These are phyloP conservation scores for Trichoderma koningii DNA, from an alignment of 2,329 filamentous ascomycete genomes.

Conservation along the genomic window DNA sequence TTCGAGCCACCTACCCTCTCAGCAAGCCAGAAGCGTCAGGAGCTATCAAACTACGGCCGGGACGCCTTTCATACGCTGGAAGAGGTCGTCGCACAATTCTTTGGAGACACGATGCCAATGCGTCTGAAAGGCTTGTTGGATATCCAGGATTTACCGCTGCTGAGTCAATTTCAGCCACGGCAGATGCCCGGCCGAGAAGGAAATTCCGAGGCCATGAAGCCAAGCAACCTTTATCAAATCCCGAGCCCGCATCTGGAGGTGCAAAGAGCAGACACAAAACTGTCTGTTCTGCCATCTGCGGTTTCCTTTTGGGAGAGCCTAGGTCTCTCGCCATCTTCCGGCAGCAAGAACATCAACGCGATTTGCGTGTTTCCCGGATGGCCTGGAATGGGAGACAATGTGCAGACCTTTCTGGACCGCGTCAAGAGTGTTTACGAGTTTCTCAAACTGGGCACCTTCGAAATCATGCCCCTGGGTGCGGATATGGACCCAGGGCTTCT, in stretches of 20 bases:
- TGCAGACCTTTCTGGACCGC: constrained; percentile 65
- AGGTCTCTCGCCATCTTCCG: constrained; percentile 70
- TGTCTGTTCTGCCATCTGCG: constrained; percentile 74
- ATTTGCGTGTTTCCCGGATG: constrained; percentile 71
- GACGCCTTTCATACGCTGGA: constrained; percentile 53
- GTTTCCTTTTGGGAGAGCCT: constrained; percentile 81
- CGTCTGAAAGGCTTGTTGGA: constrained; percentile 54
- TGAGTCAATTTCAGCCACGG: constrained; percentile 55
- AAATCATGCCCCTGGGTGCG: constrained; percentile 48
- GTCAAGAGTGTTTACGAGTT: constrained; percentile 73
- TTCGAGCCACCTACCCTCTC: constrained; percentile 31
- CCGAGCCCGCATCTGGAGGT: constrained; percentile 71
- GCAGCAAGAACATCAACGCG: constrained; percentile 69
- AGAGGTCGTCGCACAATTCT: constrained; percentile 47
- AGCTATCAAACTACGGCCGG: constrained; percentile 48
- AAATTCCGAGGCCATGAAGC: constrained; percentile 50
- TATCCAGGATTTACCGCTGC: constrained; percentile 57
- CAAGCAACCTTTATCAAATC: constrained; percentile 62
- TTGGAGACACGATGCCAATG: constrained; percentile 46
- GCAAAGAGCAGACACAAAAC: constrained; percentile 65
- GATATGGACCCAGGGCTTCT: constrained; percentile 50
- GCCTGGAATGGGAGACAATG: constrained; percentile 62
- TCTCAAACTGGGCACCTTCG: constrained; percentile 69
- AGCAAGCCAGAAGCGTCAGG: constrained; percentile 43
- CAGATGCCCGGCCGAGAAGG: constrained; percentile 46